These are phyloP conservation scores for Tetrastigma voinierianum DNA, from an alignment of 164 flowering plant genomes.

Conservation along the genomic window DNA sequence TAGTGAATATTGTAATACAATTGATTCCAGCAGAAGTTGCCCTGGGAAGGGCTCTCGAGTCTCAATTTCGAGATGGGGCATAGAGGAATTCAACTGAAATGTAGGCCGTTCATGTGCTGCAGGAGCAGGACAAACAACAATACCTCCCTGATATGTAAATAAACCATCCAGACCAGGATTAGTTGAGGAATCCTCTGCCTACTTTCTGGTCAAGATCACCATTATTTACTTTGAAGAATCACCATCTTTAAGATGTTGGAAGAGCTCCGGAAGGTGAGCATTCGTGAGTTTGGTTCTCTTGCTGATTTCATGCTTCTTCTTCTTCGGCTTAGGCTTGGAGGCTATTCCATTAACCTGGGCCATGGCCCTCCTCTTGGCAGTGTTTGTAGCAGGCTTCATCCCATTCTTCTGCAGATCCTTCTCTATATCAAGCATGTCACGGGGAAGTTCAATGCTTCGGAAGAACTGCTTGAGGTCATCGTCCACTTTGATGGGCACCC, in stretches of 20 bases:
- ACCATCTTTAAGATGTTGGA: slow-evolving; percentile 18
- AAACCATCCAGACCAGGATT: too few species aligned
- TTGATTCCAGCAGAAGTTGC: too few species aligned
- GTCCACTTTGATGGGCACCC: slow-evolving; percentile 41
- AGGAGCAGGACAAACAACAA: too few species aligned
- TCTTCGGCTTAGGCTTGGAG: slow-evolving; percentile 37
- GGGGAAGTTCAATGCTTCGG: slow-evolving; percentile 43
- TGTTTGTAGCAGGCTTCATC: slow-evolving; percentile 53
- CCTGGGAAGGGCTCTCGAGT: too few species aligned
- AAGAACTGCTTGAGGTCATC: slow-evolving; percentile 52
- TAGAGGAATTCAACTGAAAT: too few species aligned
- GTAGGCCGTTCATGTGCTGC: too few species aligned
- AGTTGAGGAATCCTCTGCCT: too few species aligned
- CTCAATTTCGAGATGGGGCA: too few species aligned
- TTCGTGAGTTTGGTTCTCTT: slow-evolving; percentile 57
- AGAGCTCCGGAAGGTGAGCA: slow-evolving; percentile 59
- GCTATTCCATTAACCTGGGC: slow-evolving; percentile 47
- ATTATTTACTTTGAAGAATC: not conserved
- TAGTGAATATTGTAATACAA: too few species aligned
- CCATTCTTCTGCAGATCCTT: slow-evolving; percentile 63
- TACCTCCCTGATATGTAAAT: too few species aligned
- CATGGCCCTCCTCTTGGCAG: slow-evolving; percentile 44
- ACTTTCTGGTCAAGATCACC: too few species aligned
- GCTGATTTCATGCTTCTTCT: slow-evolving; percentile 50
- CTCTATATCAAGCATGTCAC: slow-evolving; percentile 66